These are phyloP conservation scores for Cantharellus anzutake DNA, from an alignment of 768 basidiomycete species.

Conservation along the genomic window DNA sequence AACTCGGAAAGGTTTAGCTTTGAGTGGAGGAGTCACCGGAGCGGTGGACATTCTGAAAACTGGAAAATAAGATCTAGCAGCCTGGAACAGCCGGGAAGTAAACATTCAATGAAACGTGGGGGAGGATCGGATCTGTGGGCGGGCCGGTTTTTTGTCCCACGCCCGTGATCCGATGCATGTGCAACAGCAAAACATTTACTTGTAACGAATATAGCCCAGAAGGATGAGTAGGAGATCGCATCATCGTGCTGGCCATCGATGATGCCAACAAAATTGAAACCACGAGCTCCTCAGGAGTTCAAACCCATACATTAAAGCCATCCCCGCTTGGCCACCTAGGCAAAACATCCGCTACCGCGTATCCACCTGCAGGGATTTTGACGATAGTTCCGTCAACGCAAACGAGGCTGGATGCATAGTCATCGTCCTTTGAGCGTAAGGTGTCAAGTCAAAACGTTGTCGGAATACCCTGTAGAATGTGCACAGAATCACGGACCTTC, in stretches of 20 bases:
- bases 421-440: slow-evolving; percentile 30
- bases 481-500: slow-evolving; percentile 20
- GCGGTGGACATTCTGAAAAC: not conserved
- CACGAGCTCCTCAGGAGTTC: no score
- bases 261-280: no score
- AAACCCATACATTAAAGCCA: not conserved
- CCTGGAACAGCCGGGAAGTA: not conserved
- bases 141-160: no score
- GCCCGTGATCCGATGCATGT: no score
- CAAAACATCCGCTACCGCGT: slow-evolving; percentile 30
- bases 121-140: no score
- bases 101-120: no score
- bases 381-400: slow-evolving; percentile 67
- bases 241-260: no score
- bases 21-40: not conserved
- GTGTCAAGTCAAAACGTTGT: not conserved
- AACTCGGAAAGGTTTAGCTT: slow-evolving; percentile 36
- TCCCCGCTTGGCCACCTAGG: not conserved
- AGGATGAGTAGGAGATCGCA: no score
- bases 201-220: no score
- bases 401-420: slow-evolving; percentile 45
- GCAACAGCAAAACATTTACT: no score
- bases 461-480: not conserved
- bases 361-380: slow-evolving; percentile 39
- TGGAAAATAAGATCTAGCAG: not conserved